Conservation (phyloP, 2,329 filamentous ascomycete species). For the Ophiocordyceps unilateralis region DNA sequence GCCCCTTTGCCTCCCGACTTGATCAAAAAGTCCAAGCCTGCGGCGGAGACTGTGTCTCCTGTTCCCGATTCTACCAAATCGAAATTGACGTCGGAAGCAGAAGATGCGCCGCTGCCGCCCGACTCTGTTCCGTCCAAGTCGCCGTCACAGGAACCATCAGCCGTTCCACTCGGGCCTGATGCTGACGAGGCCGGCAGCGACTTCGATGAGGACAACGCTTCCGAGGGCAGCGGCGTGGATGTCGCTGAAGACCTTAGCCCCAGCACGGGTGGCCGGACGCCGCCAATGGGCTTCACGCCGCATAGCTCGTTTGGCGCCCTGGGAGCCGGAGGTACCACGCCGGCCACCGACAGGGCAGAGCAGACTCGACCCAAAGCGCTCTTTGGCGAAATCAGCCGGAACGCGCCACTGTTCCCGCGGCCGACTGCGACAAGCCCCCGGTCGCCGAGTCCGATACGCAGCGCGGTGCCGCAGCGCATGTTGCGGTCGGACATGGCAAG, state of each 20-base stretch:
- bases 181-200: constrained; percentile 21
- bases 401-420: constrained; percentile 35
- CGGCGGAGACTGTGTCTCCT: constrained; percentile 17
- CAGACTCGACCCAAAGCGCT: constrained; percentile 26
- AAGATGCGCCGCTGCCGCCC: constrained; percentile 24
- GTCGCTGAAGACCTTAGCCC: constrained; percentile 47
- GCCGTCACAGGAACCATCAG: constrained; percentile 12
- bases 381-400: constrained; percentile 36
- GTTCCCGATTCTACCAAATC: constrained; percentile 21
- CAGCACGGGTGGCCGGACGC: constrained; percentile 22
- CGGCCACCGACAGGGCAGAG: constrained; percentile 17
- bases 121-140: constrained; percentile 16
- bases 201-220: constrained; percentile 27
- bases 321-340: constrained; percentile 16
- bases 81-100: constrained; percentile 10
- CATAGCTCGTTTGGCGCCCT: constrained; percentile 40
- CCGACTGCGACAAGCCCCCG: constrained; percentile 41
- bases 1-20: constrained; percentile 18
- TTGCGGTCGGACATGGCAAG: constrained; percentile 31
- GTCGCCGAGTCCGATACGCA: constrained; percentile 55
- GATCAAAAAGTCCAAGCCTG: constrained; percentile 7
- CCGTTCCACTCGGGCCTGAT: constrained; percentile 20
- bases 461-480: constrained; percentile 33
- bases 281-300: constrained; percentile 34
- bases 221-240: constrained; percentile 46